Conservation (phyloP, 805 yeast genomes). For the Teunomyces pallodes region DNA sequence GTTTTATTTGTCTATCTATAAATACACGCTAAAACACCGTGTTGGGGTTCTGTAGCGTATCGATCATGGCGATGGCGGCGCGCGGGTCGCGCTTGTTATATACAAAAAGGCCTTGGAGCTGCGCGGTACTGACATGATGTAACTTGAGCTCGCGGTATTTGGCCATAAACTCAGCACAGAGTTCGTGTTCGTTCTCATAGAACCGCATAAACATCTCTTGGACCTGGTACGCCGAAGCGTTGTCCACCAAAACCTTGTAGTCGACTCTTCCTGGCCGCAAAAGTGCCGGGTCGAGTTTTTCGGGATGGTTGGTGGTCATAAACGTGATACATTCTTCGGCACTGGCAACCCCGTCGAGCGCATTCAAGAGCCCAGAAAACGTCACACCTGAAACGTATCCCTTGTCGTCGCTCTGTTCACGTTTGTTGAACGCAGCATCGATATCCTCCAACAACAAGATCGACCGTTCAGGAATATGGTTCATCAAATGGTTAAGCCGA, state of each 20-base stretch:
- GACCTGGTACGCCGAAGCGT: conserved; percentile 83
- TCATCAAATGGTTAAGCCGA: conserved; percentile 90
- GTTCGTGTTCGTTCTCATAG: conserved; percentile 59
- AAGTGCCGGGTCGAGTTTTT: conserved; percentile 86
- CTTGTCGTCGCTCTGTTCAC: conserved; percentile 71
- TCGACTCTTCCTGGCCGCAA: conserved; percentile 95
- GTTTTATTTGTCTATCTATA: neutral
- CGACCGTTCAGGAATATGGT: conserved; percentile 89
- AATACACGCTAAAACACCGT: conserved; percentile 9
- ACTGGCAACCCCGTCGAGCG: conserved; percentile 95
- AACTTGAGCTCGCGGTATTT: conserved; percentile 47
- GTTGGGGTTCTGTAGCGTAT: conserved; percentile 35
- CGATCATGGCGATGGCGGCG: conserved; percentile 68
- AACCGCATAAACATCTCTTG: conserved; percentile 83
- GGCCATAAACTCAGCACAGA: conserved; percentile 51
- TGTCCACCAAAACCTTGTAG: conserved; percentile 73
- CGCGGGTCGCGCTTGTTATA: conserved; percentile 83
- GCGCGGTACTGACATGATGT: conserved; percentile 77
- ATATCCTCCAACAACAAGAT: conserved; percentile 85
- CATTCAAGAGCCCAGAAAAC: conserved; percentile 89
- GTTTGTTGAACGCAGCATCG: conserved; percentile 89
- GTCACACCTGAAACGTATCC: conserved; percentile 90
- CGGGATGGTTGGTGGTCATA: conserved; percentile 99
- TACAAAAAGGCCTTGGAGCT: conserved; percentile 91
- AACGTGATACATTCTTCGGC: conserved; percentile 95